Evolutionary conservation across 2,329 filamentous ascomycete species (phyloP).

Genomic region (Eutypa lata): DNA sequence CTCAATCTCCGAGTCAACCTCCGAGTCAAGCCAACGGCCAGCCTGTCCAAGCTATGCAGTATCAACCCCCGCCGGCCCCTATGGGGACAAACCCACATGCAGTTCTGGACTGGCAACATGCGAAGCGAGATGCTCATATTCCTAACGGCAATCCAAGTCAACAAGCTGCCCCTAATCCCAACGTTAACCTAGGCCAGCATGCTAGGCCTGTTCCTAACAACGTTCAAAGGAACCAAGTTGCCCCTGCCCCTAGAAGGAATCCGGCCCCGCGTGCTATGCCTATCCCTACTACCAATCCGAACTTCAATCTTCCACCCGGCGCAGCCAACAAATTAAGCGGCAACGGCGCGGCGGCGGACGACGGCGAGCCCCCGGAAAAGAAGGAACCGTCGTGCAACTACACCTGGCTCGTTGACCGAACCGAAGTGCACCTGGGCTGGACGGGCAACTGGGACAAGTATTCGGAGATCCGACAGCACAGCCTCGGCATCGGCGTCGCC

Average conservation of each 20-base stretch:
- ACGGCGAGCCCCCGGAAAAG: conserved; percentile 2
- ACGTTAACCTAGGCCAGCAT: neutral
- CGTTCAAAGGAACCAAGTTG: neutral
- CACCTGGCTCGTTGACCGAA: conserved; percentile 12
- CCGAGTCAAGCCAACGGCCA: neutral
- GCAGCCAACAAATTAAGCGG: neutral
- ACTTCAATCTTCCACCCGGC: too few relatives aligned
- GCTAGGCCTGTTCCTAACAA: neutral
- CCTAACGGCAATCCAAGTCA: too few relatives aligned
- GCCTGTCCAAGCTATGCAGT: neutral
- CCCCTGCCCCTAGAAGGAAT: too few relatives aligned
- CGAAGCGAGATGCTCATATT: too few relatives aligned
- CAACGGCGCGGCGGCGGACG: neutral
- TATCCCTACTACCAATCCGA: neutral
- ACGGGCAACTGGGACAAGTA: conserved; percentile 13
- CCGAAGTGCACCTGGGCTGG: conserved; percentile 15
- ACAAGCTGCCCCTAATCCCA: too few relatives aligned
- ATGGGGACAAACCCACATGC: too few relatives aligned
- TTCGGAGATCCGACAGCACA: conserved; percentile 8
- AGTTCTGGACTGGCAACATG: too few relatives aligned
- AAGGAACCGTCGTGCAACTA: conserved; percentile 11
- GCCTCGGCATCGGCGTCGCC: conserved; percentile 8
- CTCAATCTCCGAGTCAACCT: neutral
- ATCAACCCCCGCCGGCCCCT: too few relatives aligned
- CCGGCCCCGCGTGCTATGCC: neutral